These are phyloP conservation scores for Globisporangium paddicum DNA, from an alignment of 352 stramenopile genomes.

Conservation along the genomic window DNA sequence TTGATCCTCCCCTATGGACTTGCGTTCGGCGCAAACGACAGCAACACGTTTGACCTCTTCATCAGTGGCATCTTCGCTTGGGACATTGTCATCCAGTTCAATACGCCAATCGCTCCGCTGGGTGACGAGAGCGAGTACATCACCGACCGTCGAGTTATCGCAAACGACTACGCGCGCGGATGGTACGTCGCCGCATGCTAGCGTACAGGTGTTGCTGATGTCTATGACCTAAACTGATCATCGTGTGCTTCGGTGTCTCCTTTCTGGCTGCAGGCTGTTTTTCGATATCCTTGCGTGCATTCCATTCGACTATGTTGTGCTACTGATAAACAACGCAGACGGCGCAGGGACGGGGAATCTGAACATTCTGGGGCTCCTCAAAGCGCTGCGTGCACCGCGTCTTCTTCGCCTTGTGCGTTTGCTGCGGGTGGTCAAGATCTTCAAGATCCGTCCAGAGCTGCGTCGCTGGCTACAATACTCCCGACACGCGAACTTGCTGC, in stretches of 20 bases:
- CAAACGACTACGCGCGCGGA: conserved; percentile 44
- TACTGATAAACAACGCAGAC: conserved; percentile 46
- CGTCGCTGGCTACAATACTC: conserved; percentile 82
- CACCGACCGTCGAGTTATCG: conserved; percentile 53
- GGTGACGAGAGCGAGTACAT: conserved; percentile 54
- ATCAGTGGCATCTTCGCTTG: conserved; percentile 67
- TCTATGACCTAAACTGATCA: neutral
- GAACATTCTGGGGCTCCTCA: conserved; percentile 63
- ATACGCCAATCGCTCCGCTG: conserved; percentile 44
- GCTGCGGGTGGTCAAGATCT: conserved; percentile 61
- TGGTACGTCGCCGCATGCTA: conserved; percentile 29
- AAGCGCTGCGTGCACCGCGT: conserved; percentile 59
- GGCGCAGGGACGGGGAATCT: conserved; percentile 30
- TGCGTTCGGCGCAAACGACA: conserved; percentile 55
- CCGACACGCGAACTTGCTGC: conserved; percentile 67
- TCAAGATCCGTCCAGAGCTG: conserved; percentile 67
- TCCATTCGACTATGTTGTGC: conserved; percentile 59
- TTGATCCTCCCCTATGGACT: conserved; percentile 64
- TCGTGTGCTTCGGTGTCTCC: neutral
- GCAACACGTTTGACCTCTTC: conserved; percentile 34
- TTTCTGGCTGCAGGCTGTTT: conserved; percentile 44
- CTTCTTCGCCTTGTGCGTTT: conserved; percentile 66
- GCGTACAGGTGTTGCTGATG: neutral
- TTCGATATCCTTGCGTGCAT: conserved; percentile 75
- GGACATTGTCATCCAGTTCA: conserved; percentile 76